Conservation (phyloP, 768 basidiomycete genomes). For the Leccinum subgranulosum region DNA sequence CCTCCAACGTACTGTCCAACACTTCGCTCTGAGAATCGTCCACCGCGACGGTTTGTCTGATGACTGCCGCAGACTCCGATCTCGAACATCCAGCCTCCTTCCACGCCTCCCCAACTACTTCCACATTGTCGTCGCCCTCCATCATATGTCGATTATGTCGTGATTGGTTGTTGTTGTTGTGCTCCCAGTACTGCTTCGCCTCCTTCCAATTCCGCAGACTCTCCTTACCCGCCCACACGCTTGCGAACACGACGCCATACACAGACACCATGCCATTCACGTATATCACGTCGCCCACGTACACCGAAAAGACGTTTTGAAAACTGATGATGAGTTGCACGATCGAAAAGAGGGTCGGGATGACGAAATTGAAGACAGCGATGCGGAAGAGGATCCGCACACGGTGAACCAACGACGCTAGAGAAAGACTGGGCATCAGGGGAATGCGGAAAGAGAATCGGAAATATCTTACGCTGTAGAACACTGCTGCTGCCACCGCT, state of each 20-base stretch:
- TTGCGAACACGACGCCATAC: conserved; percentile 7
- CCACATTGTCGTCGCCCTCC: neutral
- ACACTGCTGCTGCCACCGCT: neutral
- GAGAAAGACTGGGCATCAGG: no score
- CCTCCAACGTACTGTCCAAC: neutral
- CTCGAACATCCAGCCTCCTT: no score
- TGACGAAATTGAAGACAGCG: conserved; percentile 25
- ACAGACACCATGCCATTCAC: conserved; percentile 5
- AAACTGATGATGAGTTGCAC: neutral
- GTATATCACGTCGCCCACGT: neutral
- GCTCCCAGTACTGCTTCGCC: neutral
- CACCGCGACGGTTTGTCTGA: neutral
- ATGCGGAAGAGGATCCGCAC: conserved; percentile 23
- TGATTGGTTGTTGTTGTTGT: neutral
- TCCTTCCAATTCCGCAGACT: neutral
- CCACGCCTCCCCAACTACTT: neutral
- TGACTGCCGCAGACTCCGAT: neutral
- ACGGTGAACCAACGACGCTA: neutral
- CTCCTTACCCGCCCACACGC: conserved; percentile 4
- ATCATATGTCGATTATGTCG: neutral
- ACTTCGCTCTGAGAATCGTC: neutral
- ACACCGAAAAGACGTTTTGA: neutral
- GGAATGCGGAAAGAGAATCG: no score
- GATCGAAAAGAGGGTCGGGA: conserved; percentile 18
- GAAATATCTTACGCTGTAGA: neutral